Percentiles rank a stretch among this genome's conserved stretches.
Conservation (phyloP, 192 early-diverging fungal species). For the Coemansia sp. region DNA sequence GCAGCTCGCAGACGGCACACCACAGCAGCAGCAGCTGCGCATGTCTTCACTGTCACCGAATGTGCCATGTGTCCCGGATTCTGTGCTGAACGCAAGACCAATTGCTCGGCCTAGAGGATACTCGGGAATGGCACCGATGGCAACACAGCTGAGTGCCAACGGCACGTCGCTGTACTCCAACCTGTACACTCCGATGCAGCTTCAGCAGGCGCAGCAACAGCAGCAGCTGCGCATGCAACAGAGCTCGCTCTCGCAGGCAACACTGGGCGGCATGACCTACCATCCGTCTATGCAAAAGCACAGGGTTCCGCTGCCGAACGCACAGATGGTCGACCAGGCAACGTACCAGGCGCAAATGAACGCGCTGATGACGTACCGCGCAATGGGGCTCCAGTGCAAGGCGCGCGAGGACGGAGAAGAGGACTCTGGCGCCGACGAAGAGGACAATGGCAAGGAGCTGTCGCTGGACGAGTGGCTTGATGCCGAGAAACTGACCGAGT, state of each 20-base stretch:
- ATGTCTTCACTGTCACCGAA: constrained; percentile 39
- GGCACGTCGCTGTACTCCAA: constrained; percentile 31
- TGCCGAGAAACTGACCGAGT: constrained; percentile 41
- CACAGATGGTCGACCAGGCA: constrained; percentile 40
- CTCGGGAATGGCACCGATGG: constrained; percentile 10
- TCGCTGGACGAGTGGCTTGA: constrained; percentile 55
- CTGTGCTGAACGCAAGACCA: constrained; percentile 23
- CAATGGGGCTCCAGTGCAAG: constrained; percentile 53
- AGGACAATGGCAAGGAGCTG: constrained; percentile 27
- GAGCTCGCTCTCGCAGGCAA: constrained; percentile 6
- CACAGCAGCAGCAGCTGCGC: constrained; percentile 11
- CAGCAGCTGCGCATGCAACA: constrained; percentile 16
- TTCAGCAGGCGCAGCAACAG: constrained; percentile 37
- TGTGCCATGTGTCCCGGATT: constrained; percentile 19
- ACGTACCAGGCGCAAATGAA: constrained; percentile 49
- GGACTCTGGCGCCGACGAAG: constrained; percentile 8
- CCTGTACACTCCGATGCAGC: constrained; percentile 42
- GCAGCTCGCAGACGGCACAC: constrained; percentile 1
- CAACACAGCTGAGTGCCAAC: constrained; percentile 10
- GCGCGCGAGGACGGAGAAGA: constrained; percentile 32
- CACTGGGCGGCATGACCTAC: background rate
- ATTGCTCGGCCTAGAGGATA: constrained; percentile 42
- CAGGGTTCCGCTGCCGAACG: constrained; percentile 42
- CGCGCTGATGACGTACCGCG: constrained; percentile 51
- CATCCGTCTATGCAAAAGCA: constrained; percentile 27